phyloP scores from a whole-genome alignment of 2,329 filamentous ascomycete genomes.

The Alternaria infectoria region DNA sequence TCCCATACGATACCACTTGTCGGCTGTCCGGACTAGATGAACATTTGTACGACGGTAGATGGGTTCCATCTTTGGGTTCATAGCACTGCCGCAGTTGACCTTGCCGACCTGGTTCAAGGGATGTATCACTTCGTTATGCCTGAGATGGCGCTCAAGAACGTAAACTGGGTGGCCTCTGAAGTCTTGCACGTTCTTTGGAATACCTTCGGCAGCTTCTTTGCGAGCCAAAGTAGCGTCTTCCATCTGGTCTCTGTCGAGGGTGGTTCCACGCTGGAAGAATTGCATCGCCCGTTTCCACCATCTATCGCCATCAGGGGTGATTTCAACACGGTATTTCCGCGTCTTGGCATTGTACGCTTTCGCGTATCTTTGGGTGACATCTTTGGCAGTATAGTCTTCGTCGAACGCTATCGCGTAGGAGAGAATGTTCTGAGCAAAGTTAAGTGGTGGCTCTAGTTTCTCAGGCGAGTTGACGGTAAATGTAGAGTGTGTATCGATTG shows the following conservation, averaged over 20 bases:
- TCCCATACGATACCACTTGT: slow-evolving; percentile 91
- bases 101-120: slow-evolving; percentile 78
- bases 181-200: slow-evolving; percentile 85
- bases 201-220: slow-evolving; percentile 73
- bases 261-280: slow-evolving; percentile 46
- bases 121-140: slow-evolving; percentile 80
- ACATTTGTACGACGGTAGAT: slow-evolving; percentile 87
- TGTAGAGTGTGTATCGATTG: slow-evolving; percentile 85
- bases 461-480: slow-evolving; percentile 76
- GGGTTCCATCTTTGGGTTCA: slow-evolving; percentile 69
- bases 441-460: slow-evolving; percentile 81
- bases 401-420: slow-evolving; percentile 87
- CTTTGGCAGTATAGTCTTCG: slow-evolving; percentile 75
- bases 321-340: slow-evolving; percentile 78
- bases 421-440: slow-evolving; percentile 77
- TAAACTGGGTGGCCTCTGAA: slow-evolving; percentile 80
- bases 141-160: slow-evolving; percentile 83
- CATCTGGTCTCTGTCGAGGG: slow-evolving; percentile 75
- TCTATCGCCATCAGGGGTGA: slow-evolving; percentile 58
- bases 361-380: slow-evolving; percentile 86
- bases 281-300: slow-evolving; percentile 63
- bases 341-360: slow-evolving; percentile 93
- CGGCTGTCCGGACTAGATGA: slow-evolving; percentile 74
- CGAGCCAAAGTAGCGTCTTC: slow-evolving; percentile 79
- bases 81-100: slow-evolving; percentile 68